Evolutionary conservation across 2,329 filamentous ascomycete genomes (phyloP).

Genomic region (Apiospora sp.): DNA sequence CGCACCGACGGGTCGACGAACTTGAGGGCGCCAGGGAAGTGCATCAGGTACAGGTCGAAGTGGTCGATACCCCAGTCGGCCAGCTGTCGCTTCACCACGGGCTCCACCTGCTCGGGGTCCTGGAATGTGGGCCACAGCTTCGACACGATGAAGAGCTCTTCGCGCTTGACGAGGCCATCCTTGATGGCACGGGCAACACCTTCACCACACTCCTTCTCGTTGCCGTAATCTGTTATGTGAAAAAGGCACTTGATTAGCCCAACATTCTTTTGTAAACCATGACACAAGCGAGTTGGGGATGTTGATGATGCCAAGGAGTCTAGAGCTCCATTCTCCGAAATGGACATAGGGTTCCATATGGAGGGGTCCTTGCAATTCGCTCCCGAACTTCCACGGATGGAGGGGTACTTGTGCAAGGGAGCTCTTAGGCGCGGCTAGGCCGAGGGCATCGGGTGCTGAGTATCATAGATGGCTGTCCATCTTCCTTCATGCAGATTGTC

Average conservation of each 20-base stretch:
- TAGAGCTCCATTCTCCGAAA: neutral
- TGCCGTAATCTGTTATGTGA: slow-evolving; percentile 74
- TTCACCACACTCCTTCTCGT: slow-evolving; percentile 80
- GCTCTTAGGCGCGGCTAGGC: neutral
- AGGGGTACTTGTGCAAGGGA: neutral
- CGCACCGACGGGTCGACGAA: slow-evolving; percentile 82
- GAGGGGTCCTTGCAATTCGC: neutral
- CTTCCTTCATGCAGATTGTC: neutral
- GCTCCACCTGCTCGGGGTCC: slow-evolving; percentile 78
- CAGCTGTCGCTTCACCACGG: slow-evolving; percentile 78
- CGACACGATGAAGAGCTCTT: slow-evolving; percentile 90
- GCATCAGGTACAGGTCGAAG: slow-evolving; percentile 89
- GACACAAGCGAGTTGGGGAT: neutral
- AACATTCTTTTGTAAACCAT: neutral
- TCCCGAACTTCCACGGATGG: neutral
- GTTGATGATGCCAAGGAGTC: neutral
- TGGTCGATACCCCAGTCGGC: slow-evolving; percentile 87
- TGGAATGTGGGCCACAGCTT: slow-evolving; percentile 96
- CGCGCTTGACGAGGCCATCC: slow-evolving; percentile 81
- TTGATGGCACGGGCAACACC: slow-evolving; percentile 81
- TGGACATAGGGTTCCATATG: slow-evolving; percentile 3
- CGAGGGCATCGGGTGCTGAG: neutral
- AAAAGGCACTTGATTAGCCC: neutral
- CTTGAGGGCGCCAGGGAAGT: slow-evolving; percentile 88
- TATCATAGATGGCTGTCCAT: neutral